Base-by-base conservation (phyloP, 768 basidiomycete genomes). In the Boletus subcaerulescens region DNA sequence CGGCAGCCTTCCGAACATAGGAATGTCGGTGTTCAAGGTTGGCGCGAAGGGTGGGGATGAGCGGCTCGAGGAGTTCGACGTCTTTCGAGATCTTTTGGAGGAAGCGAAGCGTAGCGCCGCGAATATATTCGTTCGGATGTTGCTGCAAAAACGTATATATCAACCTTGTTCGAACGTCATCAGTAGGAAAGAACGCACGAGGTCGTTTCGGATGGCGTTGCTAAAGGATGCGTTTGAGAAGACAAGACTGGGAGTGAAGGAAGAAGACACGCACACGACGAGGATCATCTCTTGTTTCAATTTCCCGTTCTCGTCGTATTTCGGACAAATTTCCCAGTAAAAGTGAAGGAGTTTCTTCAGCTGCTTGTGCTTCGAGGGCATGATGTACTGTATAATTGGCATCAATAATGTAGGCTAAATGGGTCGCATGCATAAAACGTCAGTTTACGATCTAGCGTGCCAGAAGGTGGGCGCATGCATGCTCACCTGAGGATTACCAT, bases 251-350 rank as follows among this genome's bases (percentile, higher is more conserved):
- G n/a, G 35, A 60, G 52, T 43, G 36, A 24, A 58, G 52, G 9
- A 18, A 43, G 26, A 32, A 32, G 36, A 48, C 17, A 84, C 92
- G 70, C 71, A 95, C 93, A 95, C 94, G 32, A 98, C 96, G 49
- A 98, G 83, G 68, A 98, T 98, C 96, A 98, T 98, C 77, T 99
- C 96, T 74, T 98, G 97, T 81, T 96, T 98, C 61, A 98, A 74
- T 75, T 98, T 98, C 47, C 96, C 96, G 60, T 84, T 87, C 65
- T 98, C 96, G 64, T 98, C 96, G 59, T 95, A 87, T 72, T 98
- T 98, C 10, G 96, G 96, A 74, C 95, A 98, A 20, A 98, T 89
- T 75, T 98, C 92, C 91, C 91, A 94, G 71, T 95, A 94, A 69
- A 93, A 93, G 72, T 93, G 93, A 36, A 98, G 77, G 59, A 97